These are phyloP conservation scores for Aphanomyces euteiches DNA, from an alignment of 352 stramenopile species.

Conservation along the genomic window DNA sequence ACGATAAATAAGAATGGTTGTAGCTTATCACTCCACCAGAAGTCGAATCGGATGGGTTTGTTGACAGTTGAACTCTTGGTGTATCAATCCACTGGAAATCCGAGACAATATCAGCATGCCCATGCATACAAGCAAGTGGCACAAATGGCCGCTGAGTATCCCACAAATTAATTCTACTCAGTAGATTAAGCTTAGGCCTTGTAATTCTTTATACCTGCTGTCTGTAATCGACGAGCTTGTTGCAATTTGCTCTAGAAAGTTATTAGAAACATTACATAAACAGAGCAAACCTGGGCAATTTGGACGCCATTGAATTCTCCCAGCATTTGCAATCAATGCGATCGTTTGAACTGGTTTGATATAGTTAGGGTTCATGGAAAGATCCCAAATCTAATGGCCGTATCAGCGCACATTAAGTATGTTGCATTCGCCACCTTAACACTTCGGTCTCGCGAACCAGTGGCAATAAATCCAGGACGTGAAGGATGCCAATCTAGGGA, in stretches of 20 bases:
- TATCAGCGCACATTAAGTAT: not conserved
- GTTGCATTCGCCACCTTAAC: slow-evolving; percentile 45
- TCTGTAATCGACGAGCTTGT: slow-evolving; percentile 82
- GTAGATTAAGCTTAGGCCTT: not conserved
- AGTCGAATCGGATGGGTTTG: not conserved
- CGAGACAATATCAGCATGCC: slow-evolving; percentile 74
- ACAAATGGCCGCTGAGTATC: slow-evolving; percentile 81
- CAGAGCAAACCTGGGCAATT: slow-evolving; percentile 40
- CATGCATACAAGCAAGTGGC: slow-evolving; percentile 79
- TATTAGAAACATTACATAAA: not conserved
- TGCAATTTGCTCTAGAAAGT: slow-evolving; percentile 60
- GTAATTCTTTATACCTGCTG: slow-evolving; percentile 36
- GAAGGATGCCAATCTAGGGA: slow-evolving; percentile 79
- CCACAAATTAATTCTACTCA: slow-evolving; percentile 76
- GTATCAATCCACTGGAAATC: slow-evolving; percentile 85
- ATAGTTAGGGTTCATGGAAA: slow-evolving; percentile 20
- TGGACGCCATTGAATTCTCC: slow-evolving; percentile 72
- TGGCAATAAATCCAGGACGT: slow-evolving; percentile 64
- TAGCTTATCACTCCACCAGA: not conserved
- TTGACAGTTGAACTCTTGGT: slow-evolving; percentile 34
- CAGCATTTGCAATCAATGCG: slow-evolving; percentile 81
- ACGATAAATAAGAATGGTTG: not conserved
- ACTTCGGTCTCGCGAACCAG: slow-evolving; percentile 76
- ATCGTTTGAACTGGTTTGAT: slow-evolving; percentile 78
- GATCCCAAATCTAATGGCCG: slow-evolving; percentile 54